These are phyloP conservation scores for Gomphus bonarii DNA, from an alignment of 1,284 basidiomycete genomes.

Conservation along the genomic window DNA sequence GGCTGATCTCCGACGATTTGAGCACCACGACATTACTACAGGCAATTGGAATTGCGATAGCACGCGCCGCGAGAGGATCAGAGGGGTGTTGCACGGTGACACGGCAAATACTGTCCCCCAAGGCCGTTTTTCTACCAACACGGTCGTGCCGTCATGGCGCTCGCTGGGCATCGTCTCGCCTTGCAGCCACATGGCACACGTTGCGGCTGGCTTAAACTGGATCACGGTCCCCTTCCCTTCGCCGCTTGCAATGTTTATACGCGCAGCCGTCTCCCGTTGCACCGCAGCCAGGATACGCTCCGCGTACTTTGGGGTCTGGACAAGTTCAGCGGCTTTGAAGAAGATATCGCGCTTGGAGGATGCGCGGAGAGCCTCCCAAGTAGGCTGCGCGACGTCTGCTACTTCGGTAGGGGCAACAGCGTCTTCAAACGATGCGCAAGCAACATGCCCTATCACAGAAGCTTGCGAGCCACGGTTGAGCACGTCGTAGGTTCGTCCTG, in stretches of 20 bases:
- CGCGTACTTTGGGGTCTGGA: slow-evolving; percentile 31
- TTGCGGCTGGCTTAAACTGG: slow-evolving; percentile 14
- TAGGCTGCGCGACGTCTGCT: slow-evolving; percentile 35
- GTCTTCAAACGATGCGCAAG: slow-evolving; percentile 16
- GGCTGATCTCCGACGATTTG: slow-evolving; percentile 48
- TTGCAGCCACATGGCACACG: slow-evolving; percentile 17
- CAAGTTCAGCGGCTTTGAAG: slow-evolving; percentile 35
- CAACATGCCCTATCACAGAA: slow-evolving; percentile 31
- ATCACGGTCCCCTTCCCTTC: slow-evolving; percentile 13
- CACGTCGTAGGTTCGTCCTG: slow-evolving; percentile 33
- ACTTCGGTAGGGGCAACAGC: slow-evolving; percentile 31
- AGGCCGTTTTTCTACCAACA: slow-evolving; percentile 22
- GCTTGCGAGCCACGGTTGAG: slow-evolving; percentile 31
- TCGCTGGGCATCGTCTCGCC: slow-evolving; percentile 22
- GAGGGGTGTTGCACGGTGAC: slow-evolving; percentile 34
- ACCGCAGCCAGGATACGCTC: slow-evolving; percentile 24
- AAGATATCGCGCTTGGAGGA: slow-evolving; percentile 32
- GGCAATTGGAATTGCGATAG: slow-evolving; percentile 42
- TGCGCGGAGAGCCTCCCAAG: slow-evolving; percentile 34
- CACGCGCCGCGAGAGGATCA: slow-evolving; percentile 37
- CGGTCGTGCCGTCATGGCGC: slow-evolving; percentile 19
- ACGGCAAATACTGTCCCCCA: slow-evolving; percentile 18
- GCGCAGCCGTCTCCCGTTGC: slow-evolving; percentile 30
- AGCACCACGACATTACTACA: slow-evolving; percentile 57
- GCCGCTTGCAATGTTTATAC: slow-evolving; percentile 18